phyloP scores from a whole-genome alignment of 441 rosid genomes.

The Adansonia madagascariensis region DNA sequence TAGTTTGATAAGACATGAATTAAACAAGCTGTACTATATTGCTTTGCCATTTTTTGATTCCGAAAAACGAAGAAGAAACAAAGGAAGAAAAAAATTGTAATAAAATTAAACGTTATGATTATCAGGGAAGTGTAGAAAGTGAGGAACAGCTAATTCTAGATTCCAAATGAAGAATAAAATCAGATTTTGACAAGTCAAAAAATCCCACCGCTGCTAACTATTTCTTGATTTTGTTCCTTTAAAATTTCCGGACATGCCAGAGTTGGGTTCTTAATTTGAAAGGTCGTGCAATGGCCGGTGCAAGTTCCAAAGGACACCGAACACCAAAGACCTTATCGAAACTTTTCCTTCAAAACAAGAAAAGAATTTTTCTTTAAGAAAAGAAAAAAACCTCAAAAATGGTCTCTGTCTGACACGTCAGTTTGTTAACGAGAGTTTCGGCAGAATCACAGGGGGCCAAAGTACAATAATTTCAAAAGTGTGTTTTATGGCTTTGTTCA shows the following conservation, averaged over 20 bases:
- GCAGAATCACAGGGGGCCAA: conserved; percentile 41
- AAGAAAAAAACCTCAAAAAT: background rate
- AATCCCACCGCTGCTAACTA: background rate
- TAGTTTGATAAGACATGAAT: background rate
- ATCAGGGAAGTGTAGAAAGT: background rate
- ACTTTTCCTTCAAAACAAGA: background rate
- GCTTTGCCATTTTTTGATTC: background rate
- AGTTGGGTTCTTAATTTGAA: background rate
- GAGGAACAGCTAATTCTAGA: background rate
- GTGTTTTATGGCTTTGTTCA: conserved; percentile 41
- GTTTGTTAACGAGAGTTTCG: conserved; percentile 33
- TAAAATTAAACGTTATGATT: background rate
- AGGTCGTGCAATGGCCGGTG: conserved; percentile 56
- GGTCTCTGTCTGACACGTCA: conserved; percentile 31
- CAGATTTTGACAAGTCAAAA: conserved; percentile 32
- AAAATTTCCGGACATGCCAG: background rate
- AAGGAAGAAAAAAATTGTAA: no score
- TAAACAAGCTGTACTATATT: background rate
- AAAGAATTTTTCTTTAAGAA: background rate
- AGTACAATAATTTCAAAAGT: background rate
- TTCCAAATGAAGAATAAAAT: conserved; percentile 33
- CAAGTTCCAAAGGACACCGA: conserved; percentile 11
- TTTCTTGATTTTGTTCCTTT: conserved; percentile 23
- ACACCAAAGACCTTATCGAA: background rate
- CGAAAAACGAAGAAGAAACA: background rate